phyloP scores from a whole-genome alignment of 768 basidiomycete genomes.

The Russula earlei region DNA sequence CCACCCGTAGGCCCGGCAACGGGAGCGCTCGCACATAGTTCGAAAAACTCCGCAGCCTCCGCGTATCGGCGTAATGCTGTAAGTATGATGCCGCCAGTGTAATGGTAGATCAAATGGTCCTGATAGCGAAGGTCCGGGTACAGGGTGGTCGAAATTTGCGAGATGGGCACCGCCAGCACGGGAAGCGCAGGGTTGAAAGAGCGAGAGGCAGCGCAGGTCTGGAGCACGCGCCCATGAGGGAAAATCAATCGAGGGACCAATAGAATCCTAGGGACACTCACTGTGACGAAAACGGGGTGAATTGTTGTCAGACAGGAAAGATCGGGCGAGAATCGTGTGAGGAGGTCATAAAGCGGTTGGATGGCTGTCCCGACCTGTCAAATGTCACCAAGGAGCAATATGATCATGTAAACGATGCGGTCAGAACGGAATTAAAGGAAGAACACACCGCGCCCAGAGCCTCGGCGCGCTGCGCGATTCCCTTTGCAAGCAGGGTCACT shows the following conservation, averaged over 20 bases:
- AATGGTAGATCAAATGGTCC: constrained; percentile 81
- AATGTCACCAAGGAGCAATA: not conserved
- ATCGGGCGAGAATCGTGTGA: constrained; percentile 52
- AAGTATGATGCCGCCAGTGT: constrained; percentile 64
- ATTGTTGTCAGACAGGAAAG: constrained; percentile 55
- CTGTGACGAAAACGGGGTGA: constrained; percentile 59
- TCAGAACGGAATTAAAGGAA: not conserved
- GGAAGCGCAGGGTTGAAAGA: constrained; percentile 50
- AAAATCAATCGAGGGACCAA: not conserved
- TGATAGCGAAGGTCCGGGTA: constrained; percentile 58
- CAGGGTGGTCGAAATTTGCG: constrained; percentile 47
- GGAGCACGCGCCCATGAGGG: not conserved
- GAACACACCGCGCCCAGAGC: constrained; percentile 41
- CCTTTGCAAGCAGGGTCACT: constrained; percentile 63
- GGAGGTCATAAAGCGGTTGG: constrained; percentile 46
- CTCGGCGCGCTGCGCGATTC: constrained; percentile 44
- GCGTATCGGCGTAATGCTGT: constrained; percentile 54
- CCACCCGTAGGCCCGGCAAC: constrained; percentile 16
- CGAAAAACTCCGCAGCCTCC: constrained; percentile 68
- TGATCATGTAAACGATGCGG: constrained; percentile 1
- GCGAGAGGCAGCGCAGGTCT: constrained; percentile 50
- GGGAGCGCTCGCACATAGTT: constrained; percentile 55
- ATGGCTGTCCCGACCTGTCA: constrained; percentile 41
- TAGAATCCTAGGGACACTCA: constrained; percentile 25
- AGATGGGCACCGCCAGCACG: constrained; percentile 54